Evolutionary conservation across 148 eudicot species (phyloP).

Genomic region (Vaccinium myrtillus): DNA sequence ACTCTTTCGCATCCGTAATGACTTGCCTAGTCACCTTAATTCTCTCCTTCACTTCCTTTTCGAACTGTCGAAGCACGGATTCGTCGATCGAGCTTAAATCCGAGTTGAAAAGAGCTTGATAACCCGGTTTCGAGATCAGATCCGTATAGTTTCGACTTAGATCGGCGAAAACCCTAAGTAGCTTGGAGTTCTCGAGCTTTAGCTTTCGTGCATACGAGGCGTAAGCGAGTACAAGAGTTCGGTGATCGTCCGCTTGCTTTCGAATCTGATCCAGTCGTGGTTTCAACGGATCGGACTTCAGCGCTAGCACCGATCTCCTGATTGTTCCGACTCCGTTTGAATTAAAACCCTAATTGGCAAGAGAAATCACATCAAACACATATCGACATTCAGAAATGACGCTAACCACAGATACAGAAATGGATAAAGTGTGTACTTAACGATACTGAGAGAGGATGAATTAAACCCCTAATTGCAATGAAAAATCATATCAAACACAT

Average conservation of each 20-base stretch:
- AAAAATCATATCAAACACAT: not conserved
- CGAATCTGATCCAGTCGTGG: constrained; percentile 60
- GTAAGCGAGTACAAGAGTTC: constrained; percentile 45
- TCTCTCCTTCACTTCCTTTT: constrained; percentile 89
- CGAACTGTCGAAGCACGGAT: constrained; percentile 56
- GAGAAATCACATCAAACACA: not conserved
- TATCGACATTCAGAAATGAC: not conserved
- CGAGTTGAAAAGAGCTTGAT: constrained; percentile 41
- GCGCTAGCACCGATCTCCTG: constrained; percentile 42
- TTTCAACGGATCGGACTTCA: constrained; percentile 60
- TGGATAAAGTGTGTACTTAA: constrained; percentile 4
- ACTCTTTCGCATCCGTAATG: constrained; percentile 84
- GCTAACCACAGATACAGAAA: not conserved
- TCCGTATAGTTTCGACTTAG: constrained; percentile 56
- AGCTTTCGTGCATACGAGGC: constrained; percentile 66
- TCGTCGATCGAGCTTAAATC: constrained; percentile 66
- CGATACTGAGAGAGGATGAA: constrained; percentile 24
- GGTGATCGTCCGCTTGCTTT: constrained; percentile 64
- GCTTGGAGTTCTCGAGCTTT: constrained; percentile 66
- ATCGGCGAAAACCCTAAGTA: constrained; percentile 50
- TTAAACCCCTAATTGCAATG: not conserved
- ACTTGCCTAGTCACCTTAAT: constrained; percentile 81
- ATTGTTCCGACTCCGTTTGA: constrained; percentile 23
- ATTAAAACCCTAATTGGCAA: not conserved
- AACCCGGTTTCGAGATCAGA: constrained; percentile 39